A percentile compares a stretch with the other conserved stretches of the same genome.
Evolutionary conservation across 768 basidiomycete genomes (phyloP).

Genomic region (Psilocybe cyanescens): DNA sequence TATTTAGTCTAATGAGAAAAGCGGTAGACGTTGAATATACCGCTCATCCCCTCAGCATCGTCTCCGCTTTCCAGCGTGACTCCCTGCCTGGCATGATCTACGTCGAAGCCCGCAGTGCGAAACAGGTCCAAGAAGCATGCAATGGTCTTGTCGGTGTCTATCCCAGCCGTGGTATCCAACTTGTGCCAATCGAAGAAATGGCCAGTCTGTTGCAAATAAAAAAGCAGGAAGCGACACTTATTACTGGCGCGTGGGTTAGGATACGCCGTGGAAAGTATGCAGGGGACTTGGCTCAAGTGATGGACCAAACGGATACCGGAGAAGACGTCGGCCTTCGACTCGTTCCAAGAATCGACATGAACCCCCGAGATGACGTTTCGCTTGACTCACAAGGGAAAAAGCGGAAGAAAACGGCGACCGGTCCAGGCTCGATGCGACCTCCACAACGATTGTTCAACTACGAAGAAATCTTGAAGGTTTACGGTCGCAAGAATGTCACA

Average conservation of each 20-base stretch:
- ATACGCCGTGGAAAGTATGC: conserved; percentile 92
- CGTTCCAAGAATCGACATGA: conserved; percentile 96
- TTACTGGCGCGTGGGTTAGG: conserved; percentile 92
- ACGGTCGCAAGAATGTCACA: conserved; percentile 76
- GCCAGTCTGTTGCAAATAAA: conserved; percentile 94
- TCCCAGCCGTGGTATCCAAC: conserved; percentile 74
- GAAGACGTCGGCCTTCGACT: conserved; percentile 94
- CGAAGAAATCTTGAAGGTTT: conserved; percentile 89
- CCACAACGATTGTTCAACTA: conserved; percentile 93
- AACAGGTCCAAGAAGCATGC: conserved; percentile 84
- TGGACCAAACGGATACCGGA: conserved; percentile 91
- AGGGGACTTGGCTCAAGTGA: conserved; percentile 93
- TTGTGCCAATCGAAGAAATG: conserved; percentile 98
- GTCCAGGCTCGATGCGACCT: conserved; percentile 70
- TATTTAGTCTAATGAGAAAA: conserved; percentile 95
- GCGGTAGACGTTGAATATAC: conserved; percentile 83
- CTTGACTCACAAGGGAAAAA: conserved; percentile 65
- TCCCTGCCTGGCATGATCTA: conserved; percentile 96
- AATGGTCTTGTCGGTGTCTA: conserved; percentile 94
- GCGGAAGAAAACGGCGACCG: conserved; percentile 65
- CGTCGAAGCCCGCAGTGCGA: conserved; percentile 88
- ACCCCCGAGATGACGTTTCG: conserved; percentile 78
- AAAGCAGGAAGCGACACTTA: conserved; percentile 86
- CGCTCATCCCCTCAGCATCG: conserved; percentile 78
- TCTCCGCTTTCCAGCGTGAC: conserved; percentile 95